Conservation (phyloP, 768 basidiomycete species). For the Mycena haematopus region DNA sequence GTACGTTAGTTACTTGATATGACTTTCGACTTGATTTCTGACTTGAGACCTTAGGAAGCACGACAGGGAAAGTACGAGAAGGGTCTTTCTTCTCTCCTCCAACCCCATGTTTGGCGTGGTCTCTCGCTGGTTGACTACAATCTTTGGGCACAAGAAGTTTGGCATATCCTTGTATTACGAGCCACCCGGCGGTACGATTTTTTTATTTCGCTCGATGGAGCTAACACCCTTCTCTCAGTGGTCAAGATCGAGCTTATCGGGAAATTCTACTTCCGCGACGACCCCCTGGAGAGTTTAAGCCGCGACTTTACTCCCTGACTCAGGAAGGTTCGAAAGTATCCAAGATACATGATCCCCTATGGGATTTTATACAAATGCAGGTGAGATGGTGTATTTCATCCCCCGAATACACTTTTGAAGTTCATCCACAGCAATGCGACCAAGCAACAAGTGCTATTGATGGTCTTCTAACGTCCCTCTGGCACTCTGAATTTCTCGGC, state of each 20-base stretch:
- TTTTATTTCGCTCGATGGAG: constrained; percentile 4
- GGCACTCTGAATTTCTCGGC: constrained; percentile 82
- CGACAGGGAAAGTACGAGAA: constrained; percentile 72
- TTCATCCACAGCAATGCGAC: constrained; percentile 57
- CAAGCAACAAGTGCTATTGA: constrained; percentile 70
- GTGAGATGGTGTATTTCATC: constrained; percentile 39
- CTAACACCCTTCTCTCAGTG: constrained; percentile 44
- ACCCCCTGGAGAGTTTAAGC: constrained; percentile 60
- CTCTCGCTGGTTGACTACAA: constrained; percentile 68
- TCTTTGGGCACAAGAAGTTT: constrained; percentile 78
- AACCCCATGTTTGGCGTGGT: constrained; percentile 74
- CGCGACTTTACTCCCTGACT: constrained; percentile 64
- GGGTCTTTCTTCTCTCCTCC: constrained; percentile 66
- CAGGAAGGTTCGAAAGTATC: constrained; percentile 45
- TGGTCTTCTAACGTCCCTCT: constrained; percentile 71
- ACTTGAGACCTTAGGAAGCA: constrained; percentile 52
- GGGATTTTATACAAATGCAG: constrained; percentile 53
- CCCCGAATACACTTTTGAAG: constrained; percentile 7
- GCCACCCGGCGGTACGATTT: constrained; percentile 70
- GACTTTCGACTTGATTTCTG: constrained; percentile 6
- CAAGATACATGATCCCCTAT: constrained; percentile 50
- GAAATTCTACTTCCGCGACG: constrained; percentile 68
- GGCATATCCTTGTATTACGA: constrained; percentile 76
- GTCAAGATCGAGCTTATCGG: constrained; percentile 68
- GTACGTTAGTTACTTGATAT: constrained; percentile 42